phyloP scores from a whole-genome alignment of 2,329 filamentous ascomycete species.

The Xylaria sp. region DNA sequence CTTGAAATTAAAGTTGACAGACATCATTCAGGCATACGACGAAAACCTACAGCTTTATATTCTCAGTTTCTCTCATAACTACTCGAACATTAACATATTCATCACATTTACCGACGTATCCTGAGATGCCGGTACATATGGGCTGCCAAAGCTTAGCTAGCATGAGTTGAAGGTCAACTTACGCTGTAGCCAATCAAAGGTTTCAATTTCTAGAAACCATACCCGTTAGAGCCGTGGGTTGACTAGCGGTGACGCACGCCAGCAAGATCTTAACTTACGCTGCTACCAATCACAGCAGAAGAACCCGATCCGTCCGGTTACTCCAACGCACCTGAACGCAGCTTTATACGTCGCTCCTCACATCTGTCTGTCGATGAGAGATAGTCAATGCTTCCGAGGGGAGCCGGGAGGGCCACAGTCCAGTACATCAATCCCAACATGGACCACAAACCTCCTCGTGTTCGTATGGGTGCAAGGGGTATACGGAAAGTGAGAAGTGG shows the following conservation, averaged over 20 bases:
- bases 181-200: constrained; percentile 8
- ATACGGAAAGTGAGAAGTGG: constrained; percentile 9
- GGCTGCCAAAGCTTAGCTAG: background rate
- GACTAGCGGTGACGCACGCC: background rate
- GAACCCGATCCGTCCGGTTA: background rate
- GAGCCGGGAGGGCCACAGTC: background rate
- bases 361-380: background rate
- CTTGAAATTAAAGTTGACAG: background rate
- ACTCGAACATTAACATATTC: background rate
- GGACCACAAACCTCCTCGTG: background rate
- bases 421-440: constrained; percentile 3
- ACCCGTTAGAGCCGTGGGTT: background rate
- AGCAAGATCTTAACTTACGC: constrained; percentile 17
- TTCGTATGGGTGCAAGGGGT: constrained; percentile 24
- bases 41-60: background rate
- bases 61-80: background rate
- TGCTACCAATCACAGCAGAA: constrained; percentile 13
- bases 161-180: constrained; percentile 1
- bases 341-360: background rate
- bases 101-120: background rate
- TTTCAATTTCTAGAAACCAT: too few relatives aligned
- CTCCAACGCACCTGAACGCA: background rate
- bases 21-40: background rate
- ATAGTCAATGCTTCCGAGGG: background rate
- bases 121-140: background rate